phyloP scores from a whole-genome alignment of 371 early-diverging fungal species.

The Mortierella sp. region DNA sequence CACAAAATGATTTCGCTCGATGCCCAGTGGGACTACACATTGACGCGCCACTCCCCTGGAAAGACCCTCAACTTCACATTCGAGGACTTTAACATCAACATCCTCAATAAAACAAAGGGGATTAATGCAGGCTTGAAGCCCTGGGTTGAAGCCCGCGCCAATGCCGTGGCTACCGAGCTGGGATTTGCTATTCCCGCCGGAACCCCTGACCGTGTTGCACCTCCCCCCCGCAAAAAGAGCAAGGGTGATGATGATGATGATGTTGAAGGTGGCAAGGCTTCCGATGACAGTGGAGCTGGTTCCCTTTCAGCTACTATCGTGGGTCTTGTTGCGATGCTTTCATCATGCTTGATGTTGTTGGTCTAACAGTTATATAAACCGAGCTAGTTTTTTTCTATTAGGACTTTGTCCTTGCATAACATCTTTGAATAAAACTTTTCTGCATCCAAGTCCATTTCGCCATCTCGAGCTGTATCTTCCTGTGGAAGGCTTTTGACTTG shows the following conservation, averaged over 20 bases:
- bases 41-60: slow-evolving; percentile 62
- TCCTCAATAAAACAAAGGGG: slow-evolving; percentile 50
- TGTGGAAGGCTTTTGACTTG: too few relatives aligned
- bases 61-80: slow-evolving; percentile 57
- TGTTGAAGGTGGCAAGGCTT: slow-evolving; percentile 16
- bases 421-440: not conserved
- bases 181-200: slow-evolving; percentile 41
- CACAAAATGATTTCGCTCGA: slow-evolving; percentile 64
- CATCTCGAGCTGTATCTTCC: too few relatives aligned
- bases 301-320: slow-evolving; percentile 17
- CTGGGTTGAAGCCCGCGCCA: slow-evolving; percentile 35
- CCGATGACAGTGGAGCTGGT: slow-evolving; percentile 17
- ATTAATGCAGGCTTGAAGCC: slow-evolving; percentile 49
- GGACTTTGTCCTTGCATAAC: not conserved
- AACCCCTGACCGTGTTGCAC: slow-evolving; percentile 41
- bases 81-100: slow-evolving; percentile 59
- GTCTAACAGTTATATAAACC: slow-evolving; percentile 22
- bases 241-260: slow-evolving; percentile 16
- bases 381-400: too few relatives aligned
- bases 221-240: slow-evolving; percentile 35
- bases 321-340: slow-evolving; percentile 21
- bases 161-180: slow-evolving; percentile 30
- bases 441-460: too few relatives aligned
- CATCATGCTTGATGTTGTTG: slow-evolving; percentile 35
- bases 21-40: slow-evolving; percentile 63